Evolutionary conservation across 192 early-diverging fungal species (phyloP).

Genomic region (Glomus cerebriforme): DNA sequence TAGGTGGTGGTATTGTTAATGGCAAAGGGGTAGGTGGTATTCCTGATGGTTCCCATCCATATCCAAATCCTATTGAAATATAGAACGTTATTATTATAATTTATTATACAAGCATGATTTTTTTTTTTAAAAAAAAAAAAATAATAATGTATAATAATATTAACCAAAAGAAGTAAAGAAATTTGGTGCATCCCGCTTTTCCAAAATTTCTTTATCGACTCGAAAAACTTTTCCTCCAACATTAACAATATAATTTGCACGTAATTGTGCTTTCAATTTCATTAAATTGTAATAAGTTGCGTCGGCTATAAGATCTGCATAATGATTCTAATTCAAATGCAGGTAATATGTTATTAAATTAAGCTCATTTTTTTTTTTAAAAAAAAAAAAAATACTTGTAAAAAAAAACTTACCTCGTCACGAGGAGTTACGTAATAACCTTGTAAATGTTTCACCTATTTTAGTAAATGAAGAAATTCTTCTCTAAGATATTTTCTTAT

Average conservation of each 20-base stretch:
- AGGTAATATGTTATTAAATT: no score
- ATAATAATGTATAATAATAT: slow-evolving; percentile 33
- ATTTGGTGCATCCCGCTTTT: slow-evolving; percentile 48
- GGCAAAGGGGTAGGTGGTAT: not conserved
- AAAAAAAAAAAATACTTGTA: no score
- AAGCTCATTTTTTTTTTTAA: not conserved
- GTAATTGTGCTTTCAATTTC: slow-evolving; percentile 34
- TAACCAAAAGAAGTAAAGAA: slow-evolving; percentile 41
- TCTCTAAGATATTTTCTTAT: not conserved
- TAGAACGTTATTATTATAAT: not conserved
- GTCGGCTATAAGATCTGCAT: slow-evolving; percentile 39
- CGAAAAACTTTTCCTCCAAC: slow-evolving; percentile 58
- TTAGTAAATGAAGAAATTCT: not conserved
- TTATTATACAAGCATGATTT: not conserved
- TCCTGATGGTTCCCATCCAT: slow-evolving; percentile 16
- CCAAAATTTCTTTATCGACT: slow-evolving; percentile 46
- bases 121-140: slow-evolving; percentile 30
- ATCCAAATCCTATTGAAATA: slow-evolving; percentile 6
- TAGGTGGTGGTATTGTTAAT: slow-evolving; percentile 29
- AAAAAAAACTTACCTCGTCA: slow-evolving; percentile 44
- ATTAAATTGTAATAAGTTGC: slow-evolving; percentile 42
- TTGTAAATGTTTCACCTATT: slow-evolving; percentile 48
- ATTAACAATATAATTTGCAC: slow-evolving; percentile 44
- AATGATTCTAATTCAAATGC: slow-evolving; percentile 37
- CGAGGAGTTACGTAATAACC: slow-evolving; percentile 52